Percentiles rank a stretch among this genome's conserved stretches.
These are phyloP conservation scores for Penicillium roqueforti DNA, from an alignment of 495 filamentous ascomycete genomes.

Conservation along the genomic window DNA sequence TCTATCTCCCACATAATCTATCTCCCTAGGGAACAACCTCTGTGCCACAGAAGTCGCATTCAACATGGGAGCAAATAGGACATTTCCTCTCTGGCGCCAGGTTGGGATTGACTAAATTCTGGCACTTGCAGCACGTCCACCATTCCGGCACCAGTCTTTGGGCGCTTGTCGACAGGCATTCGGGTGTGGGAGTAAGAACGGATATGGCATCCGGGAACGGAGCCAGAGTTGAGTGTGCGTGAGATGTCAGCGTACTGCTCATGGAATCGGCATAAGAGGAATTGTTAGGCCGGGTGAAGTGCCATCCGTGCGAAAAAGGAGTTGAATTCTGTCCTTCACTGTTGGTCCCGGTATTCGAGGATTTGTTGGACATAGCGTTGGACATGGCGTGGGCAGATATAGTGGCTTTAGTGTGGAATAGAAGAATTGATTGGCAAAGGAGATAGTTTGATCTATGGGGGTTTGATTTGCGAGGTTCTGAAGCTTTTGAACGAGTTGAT, in stretches of 20 bases:
- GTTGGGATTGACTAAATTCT: background rate
- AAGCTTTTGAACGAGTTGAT: background rate
- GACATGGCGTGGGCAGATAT: background rate
- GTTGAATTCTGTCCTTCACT: background rate
- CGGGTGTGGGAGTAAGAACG: background rate
- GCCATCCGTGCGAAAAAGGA: background rate
- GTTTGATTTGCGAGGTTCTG: background rate
- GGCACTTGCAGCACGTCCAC: conserved; percentile 4
- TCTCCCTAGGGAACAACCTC: background rate
- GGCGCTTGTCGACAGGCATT: background rate
- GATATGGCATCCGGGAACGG: background rate
- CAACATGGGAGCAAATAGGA: conserved; percentile 2
- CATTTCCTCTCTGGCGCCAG: conserved; percentile 2
- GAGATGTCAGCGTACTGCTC: background rate
- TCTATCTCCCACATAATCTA: background rate
- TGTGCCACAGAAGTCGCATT: background rate
- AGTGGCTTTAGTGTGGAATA: background rate
- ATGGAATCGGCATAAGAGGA: too few relatives aligned
- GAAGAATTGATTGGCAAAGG: background rate
- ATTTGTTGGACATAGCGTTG: background rate
- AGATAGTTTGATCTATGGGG: background rate
- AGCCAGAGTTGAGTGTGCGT: background rate
- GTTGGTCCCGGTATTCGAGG: background rate
- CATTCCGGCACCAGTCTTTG: background rate
- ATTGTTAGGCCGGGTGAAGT: background rate